These are phyloP conservation scores for Tagetes erecta DNA, from an alignment of 129 eudicot genomes.

Conservation along the genomic window DNA sequence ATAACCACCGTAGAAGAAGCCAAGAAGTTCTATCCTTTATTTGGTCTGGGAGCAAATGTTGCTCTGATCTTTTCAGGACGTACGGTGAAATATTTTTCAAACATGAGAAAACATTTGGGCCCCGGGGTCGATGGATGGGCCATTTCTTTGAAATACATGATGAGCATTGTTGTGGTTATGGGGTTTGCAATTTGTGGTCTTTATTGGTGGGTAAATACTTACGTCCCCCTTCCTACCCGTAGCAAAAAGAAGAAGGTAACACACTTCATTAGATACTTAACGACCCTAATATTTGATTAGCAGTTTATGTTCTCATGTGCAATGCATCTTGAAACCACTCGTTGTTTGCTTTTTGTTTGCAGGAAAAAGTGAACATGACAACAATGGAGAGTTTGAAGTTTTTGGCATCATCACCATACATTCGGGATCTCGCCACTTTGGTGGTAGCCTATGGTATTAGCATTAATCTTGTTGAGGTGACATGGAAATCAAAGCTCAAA, in stretches of 20 bases:
- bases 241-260: conserved; percentile 97
- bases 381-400: conserved; percentile 99
- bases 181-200: conserved; percentile 78
- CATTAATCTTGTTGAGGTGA: conserved; percentile 96
- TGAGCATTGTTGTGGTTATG: conserved; percentile 91
- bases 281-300: not conserved
- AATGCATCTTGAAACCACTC: conserved; percentile 14
- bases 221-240: conserved; percentile 86
- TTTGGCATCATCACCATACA: conserved; percentile 82
- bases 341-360: conserved; percentile 30
- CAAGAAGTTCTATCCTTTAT: conserved; percentile 90
- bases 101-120: conserved; percentile 72
- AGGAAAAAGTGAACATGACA: conserved; percentile 95
- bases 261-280: not conserved
- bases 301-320: not conserved
- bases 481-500: conserved; percentile 99
- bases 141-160: conserved; percentile 86
- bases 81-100: conserved; percentile 93
- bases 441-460: conserved; percentile 98
- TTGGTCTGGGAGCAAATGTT: conserved; percentile 96
- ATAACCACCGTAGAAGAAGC: conserved; percentile 97
- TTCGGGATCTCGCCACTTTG: conserved; percentile 93
- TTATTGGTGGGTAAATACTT: conserved; percentile 96
- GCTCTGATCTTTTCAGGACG: conserved; percentile 97
- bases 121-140: conserved; percentile 99